phyloP scores from a whole-genome alignment of 2,329 filamentous ascomycete genomes.

The Diaporthe ilicicola region DNA sequence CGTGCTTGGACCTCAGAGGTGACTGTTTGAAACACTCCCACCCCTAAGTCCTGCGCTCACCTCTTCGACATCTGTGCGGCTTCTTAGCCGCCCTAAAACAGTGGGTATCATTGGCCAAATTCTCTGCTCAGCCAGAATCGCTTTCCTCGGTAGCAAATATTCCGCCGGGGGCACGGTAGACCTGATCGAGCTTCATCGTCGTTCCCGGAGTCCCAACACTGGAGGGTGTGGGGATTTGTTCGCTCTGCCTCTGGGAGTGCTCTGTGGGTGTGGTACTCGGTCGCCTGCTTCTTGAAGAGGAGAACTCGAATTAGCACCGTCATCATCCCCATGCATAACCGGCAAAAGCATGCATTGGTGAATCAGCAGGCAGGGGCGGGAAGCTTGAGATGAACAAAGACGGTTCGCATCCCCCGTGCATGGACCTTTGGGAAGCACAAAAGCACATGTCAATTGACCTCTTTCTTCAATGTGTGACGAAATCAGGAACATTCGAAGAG shows the following conservation, averaged over 20 bases:
- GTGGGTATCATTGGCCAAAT: neutral
- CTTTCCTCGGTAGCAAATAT: neutral
- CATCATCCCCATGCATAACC: constrained; percentile 26
- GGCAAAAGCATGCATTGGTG: constrained; percentile 16
- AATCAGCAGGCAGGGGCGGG: constrained; percentile 8
- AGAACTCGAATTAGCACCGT: constrained; percentile 8
- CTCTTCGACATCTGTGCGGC: neutral
- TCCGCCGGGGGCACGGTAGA: neutral
- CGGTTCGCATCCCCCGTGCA: constrained; percentile 4
- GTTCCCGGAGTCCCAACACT: neutral
- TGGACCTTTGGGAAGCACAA: constrained; percentile 15
- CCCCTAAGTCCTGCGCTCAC: neutral
- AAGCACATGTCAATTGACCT: constrained; percentile 27
- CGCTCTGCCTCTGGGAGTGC: neutral
- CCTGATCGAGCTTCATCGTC: constrained; percentile 14
- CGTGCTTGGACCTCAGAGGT: too few species aligned
- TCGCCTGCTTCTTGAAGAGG: neutral
- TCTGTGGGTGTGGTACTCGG: neutral
- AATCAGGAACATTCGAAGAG: neutral
- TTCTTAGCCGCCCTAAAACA: neutral
- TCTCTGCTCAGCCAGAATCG: neutral
- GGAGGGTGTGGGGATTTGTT: neutral
- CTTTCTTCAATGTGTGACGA: constrained; percentile 3
- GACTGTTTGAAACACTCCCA: neutral
- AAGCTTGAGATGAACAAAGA: neutral